Evolutionary conservation across 202 grass and related monocot genomes (phyloP), one percentile per base, ranked within the genome.

Genomic region (Bolboschoenoplectus hybrid): DNA sequence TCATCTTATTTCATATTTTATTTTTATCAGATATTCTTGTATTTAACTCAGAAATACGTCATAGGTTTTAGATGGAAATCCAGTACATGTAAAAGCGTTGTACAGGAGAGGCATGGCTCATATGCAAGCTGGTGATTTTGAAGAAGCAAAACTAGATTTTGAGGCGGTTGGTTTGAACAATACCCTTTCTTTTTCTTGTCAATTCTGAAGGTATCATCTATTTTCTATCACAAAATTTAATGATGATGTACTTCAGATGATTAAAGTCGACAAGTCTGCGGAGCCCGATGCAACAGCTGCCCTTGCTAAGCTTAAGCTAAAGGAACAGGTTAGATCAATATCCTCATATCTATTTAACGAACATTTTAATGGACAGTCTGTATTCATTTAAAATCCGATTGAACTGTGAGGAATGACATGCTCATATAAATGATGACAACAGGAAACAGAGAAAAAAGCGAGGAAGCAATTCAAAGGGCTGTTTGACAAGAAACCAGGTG

Each of bases 391-490:
- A 8, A 65, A 44, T 85, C 16, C n/a, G 17, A 74, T 13, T 35
- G 35, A 50, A 58, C 35, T 60, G 46, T 36, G 58, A 80, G 4
- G 16, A 35, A 7, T 13, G 49, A 14, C 39, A 0, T 1, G 12
- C 20, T 67, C 71, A 39, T 5, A 66, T 71, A 40, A 57, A 79
- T 85, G 14, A 11, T 80, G 19, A 85, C 75, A 86, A 55, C 57
- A 99, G 93, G 97, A 99, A 84, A 71, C 85, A 63, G 91, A 97
- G 66, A 96, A 94, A 86, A 90, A 87, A 70, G 92, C 89, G 0
- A 96, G 90, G 92, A 96, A 89, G 85, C 97, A 99, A 73, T 99
- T 99, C 85, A 99, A 97, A 91, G 97, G 97, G 5, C 85, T 99
- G 26, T 99, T 99, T 74, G 97, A 99, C 81, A 99, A 94, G 90